phyloP scores from a whole-genome alignment of 208 protist species.

The Crithidia thermophila region DNA sequence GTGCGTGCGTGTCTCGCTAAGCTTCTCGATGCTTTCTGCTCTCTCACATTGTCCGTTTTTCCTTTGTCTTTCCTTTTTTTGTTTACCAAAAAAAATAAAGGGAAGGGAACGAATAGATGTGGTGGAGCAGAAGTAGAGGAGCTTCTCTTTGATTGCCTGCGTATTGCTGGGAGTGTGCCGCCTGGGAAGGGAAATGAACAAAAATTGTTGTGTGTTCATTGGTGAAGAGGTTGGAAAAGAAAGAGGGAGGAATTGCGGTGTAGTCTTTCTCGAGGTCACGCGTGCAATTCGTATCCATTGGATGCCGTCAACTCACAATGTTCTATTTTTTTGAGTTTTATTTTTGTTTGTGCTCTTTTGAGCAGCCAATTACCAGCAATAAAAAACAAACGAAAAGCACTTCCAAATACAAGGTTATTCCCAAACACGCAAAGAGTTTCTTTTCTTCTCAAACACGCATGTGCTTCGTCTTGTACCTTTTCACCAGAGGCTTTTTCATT shows the following conservation, averaged over 20 bases:
- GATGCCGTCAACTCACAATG: conserved; percentile 14
- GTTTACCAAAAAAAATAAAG: not conserved
- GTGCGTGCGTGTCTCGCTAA: conserved; percentile 8
- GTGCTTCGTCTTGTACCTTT: too few species aligned
- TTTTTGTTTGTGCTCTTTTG: conserved; percentile 20
- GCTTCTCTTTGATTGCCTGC: not conserved
- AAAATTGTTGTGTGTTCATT: conserved; percentile 22
- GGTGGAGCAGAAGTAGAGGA: not conserved
- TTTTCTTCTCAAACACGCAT: too few species aligned
- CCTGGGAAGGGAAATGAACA: conserved; percentile 14
- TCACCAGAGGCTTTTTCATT: too few species aligned
- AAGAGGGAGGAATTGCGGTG: too few species aligned
- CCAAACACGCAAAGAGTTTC: not conserved
- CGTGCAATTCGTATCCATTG: too few species aligned
- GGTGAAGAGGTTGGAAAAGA: too few species aligned
- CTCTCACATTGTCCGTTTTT: too few species aligned
- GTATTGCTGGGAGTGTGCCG: not conserved
- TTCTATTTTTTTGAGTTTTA: conserved; percentile 22
- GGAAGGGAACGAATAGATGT: not conserved
- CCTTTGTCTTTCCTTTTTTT: conserved; percentile 1
- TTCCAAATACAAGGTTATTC: not conserved
- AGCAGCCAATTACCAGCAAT: conserved; percentile 12
- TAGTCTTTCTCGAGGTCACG: too few species aligned
- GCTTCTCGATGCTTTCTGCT: conserved; percentile 1
- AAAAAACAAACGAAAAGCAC: not conserved